Evolutionary conservation across 306 rosid genomes (phyloP), one percentile per base, ranked within the genome.

Genomic region (Corylus americana): DNA sequence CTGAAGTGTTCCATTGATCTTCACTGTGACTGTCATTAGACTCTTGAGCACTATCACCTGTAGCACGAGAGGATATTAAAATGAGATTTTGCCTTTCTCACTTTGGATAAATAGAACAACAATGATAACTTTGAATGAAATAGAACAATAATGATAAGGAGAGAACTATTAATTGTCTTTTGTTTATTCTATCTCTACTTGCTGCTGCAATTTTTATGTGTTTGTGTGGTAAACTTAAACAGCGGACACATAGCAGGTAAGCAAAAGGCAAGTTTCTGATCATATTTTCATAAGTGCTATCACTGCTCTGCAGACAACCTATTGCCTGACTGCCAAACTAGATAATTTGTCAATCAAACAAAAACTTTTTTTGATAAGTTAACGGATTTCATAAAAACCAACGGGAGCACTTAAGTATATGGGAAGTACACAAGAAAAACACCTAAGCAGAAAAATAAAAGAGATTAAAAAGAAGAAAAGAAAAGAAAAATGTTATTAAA

Each of bases 1-100:
- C 89, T 48, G 79, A 83, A 55, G 86, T 72, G 50, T 77, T 83
- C 93, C 98, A 90, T 79, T 61, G 87, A 75, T 87, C 91, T 84
- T 81, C 87, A 82, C 79, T 75, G 47, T 44, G 83, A 64, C 76
- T 61, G 78, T 53, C 83, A 76, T 83, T 74, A 63, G 77, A 71
- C 79, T 87, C 89, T 81, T 80, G 91, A 68, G 72, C 79, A 77
- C 37, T 83, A 57, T 83, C 82, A 77, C 83, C 97, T 94, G 88
- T 69, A 83, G 47, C 48, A 61, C 51, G 62, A 54, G 55, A 11
- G 53, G 69, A 85, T 70, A 42, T 69, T 71, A 66, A 11, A 75
- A 77, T 78, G 55, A 82, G 78, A 85, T 55, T 55, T 45, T 67
- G 27, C 29, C 57, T n/a, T 35, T 54, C 58, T 37, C 76, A 63